Base-by-base conservation (phyloP, 2,329 filamentous ascomycete species). In the Aspergillus aculeatus region DNA sequence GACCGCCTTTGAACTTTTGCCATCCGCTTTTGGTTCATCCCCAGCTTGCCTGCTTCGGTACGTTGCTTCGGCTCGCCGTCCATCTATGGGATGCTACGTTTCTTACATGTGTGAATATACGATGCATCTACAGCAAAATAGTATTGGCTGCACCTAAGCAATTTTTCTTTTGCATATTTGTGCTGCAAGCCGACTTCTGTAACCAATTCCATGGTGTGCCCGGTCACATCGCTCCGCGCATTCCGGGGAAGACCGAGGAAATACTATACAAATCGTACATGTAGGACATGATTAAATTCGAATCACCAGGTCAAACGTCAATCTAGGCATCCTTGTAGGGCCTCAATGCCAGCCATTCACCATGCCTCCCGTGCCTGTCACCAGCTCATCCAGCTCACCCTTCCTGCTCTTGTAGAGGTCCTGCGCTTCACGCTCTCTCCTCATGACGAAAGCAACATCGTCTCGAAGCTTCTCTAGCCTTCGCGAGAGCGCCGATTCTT, bases 381-480 rank as follows among this genome's bases (percentile, higher is more conserved):
- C 61, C 53, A 96, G 77, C 56, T 77, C 80, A 51, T 88, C 85
- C 66, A 97, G 75, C 80, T 98, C 95, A 50, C 92, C 91, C 76
- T 85, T 91, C 60, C 87, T 85, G 64, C 79, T 80, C 67, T 90
- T 84, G 73, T 95, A 99, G 69, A 89, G 74, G 64, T 97, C 92
- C 77, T 99, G 95, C 6, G 92, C 92, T 77, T 97, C 92, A 60
- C 93, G 83, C 80, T 98, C 94, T 63, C 94, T 83, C 68, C 86
- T 86, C 66, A 87, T 90, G 10, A 98, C 84, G 68, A 90, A 91
- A 6, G 82, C 84, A 23, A 96, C 92, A 74, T 97, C 92, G n/a
- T 90, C 89, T 54, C 92, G 85, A 59, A 97, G 78, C 11, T 83
- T 82, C 66, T 89, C 90, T 55, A 98, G 78, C 31, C 95, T 83